Conservation (phyloP, 2,329 filamentous ascomycete species). For the Colletotrichum theobromicola region DNA sequence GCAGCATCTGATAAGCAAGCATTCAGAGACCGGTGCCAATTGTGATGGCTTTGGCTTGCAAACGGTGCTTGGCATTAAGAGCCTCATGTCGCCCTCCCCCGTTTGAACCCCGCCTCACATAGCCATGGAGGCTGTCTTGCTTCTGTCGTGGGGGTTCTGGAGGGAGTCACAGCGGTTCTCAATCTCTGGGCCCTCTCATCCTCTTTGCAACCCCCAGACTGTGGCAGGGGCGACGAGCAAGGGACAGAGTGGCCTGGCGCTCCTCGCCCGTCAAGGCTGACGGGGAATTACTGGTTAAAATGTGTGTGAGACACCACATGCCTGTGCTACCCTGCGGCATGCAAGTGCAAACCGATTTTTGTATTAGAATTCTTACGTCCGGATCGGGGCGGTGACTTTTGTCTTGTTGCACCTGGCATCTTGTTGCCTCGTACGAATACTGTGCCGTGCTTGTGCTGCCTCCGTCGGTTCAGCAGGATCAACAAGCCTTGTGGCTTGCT, state of each 20-base stretch:
- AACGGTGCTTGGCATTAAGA: not conserved
- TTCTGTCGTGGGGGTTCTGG: not conserved
- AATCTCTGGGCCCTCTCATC: not conserved
- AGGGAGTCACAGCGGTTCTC: not conserved
- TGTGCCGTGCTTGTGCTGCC: not conserved
- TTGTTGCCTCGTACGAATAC: not conserved
- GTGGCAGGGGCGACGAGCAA: not conserved
- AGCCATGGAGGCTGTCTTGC: not conserved
- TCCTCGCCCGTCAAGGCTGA: not conserved
- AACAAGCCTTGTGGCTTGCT: not conserved
- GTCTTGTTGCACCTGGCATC: not conserved
- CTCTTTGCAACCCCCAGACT: not conserved
- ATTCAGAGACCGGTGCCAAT: constrained; percentile 56
- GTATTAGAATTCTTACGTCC: not conserved
- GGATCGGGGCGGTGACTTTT: not conserved
- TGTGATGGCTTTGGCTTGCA: constrained; percentile 53
- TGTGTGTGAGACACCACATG: constrained; percentile 16
- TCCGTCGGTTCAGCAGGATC: not conserved
- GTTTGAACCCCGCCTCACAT: not conserved
- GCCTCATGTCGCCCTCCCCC: not conserved
- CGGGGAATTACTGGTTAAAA: not conserved
- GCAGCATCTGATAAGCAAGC: not conserved
- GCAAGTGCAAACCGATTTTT: not conserved
- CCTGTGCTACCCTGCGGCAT: not conserved
- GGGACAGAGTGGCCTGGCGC: not conserved